Conservation (phyloP, 169 alveolate species). For the Eimeria tenella region DNA sequence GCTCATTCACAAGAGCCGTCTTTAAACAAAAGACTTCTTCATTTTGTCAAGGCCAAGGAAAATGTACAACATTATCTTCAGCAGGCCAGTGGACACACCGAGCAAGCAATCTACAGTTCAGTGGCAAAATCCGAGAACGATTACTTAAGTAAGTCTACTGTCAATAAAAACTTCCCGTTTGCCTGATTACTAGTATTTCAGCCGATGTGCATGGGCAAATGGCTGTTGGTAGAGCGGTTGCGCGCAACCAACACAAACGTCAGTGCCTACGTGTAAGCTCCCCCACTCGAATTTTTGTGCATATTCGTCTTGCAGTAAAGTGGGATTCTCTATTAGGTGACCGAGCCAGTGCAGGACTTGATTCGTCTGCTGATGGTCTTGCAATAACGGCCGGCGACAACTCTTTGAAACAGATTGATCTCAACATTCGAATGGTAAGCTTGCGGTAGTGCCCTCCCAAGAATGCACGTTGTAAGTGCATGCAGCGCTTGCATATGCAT, state of each 20-base stretch:
- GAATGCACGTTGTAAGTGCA: no score
- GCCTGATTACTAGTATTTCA: no score
- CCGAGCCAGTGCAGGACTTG: background rate
- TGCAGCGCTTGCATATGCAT: background rate
- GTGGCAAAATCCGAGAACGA: background rate
- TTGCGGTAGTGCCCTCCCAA: no score
- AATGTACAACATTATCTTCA: background rate
- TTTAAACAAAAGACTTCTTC: background rate
- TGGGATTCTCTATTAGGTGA: background rate
- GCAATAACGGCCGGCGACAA: background rate
- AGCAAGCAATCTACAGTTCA: background rate
- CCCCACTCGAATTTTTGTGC: no score
- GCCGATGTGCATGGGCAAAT: no score
- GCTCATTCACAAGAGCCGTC: background rate
- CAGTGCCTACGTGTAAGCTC: no score
- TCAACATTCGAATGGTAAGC: constrained; percentile 54
- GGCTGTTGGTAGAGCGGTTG: no score
- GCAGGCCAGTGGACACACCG: background rate
- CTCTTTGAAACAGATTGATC: constrained; percentile 39
- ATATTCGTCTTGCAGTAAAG: background rate
- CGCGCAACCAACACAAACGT: no score
- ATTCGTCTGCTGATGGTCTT: background rate
- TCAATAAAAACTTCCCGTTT: no score
- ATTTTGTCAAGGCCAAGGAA: constrained; percentile 43
- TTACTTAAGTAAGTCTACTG: background rate